Evolutionary conservation across 768 basidiomycete species (phyloP).

Genomic region (Gyrodon lividus): DNA sequence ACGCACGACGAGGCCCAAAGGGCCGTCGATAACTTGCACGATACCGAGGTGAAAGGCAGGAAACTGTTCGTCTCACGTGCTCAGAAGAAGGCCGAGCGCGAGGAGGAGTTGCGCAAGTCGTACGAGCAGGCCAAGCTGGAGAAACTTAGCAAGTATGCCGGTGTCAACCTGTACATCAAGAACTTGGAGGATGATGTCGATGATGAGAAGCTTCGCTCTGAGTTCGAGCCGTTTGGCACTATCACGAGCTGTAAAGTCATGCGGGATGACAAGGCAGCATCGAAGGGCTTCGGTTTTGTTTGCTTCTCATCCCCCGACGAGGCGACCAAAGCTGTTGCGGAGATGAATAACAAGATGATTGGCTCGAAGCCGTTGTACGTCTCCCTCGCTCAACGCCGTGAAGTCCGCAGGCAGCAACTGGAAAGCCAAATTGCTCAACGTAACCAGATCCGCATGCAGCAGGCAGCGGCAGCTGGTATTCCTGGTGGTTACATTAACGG

Average conservation of each 20-base stretch:
- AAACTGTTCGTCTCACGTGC: slow-evolving; percentile 95
- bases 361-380: slow-evolving; percentile 98
- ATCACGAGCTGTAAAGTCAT: slow-evolving; percentile 99
- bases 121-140: slow-evolving; percentile 97
- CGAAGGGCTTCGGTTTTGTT: slow-evolving; percentile 98
- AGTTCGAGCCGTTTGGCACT: slow-evolving; percentile 95
- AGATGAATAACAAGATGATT: slow-evolving; percentile 99
- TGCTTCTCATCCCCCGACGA: slow-evolving; percentile 99
- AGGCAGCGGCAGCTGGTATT: slow-evolving; percentile 83
- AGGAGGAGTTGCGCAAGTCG: slow-evolving; percentile 90
- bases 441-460: slow-evolving; percentile 92
- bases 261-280: slow-evolving; percentile 92
- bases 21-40: slow-evolving; percentile 89
- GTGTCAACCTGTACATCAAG: slow-evolving; percentile 99
- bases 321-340: slow-evolving; percentile 97
- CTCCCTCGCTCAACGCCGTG: slow-evolving; percentile 96
- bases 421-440: slow-evolving; percentile 99
- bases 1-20: slow-evolving; percentile 86
- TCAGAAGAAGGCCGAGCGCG: slow-evolving; percentile 97
- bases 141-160: slow-evolving; percentile 96
- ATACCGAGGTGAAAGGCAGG: slow-evolving; percentile 78
- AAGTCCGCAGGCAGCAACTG: slow-evolving; percentile 96
- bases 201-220: slow-evolving; percentile 93
- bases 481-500: slow-evolving; percentile 49
- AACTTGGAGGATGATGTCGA: slow-evolving; percentile 98